Evolutionary conservation across 2,329 filamentous ascomycete genomes (phyloP), one percentile per base, ranked within the genome.

Genomic region (Alternaria hordeiaustralica): DNA sequence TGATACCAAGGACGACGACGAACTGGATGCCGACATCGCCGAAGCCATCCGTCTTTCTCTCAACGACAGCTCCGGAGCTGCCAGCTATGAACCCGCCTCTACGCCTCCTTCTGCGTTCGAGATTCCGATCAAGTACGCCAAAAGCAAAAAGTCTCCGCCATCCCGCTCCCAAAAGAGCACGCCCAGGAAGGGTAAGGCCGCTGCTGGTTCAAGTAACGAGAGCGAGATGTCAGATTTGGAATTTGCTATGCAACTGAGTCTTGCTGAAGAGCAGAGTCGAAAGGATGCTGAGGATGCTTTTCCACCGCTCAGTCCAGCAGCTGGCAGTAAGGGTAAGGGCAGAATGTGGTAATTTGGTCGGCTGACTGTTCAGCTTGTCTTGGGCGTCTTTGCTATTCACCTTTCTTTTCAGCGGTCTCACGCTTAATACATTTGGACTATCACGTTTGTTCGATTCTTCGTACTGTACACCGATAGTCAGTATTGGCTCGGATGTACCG

Each of bases 221-320:
- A 68, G 79, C 10, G 86, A 88, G 71, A 78, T 86, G 65, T 83
- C 84, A 47, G 88, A 90, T 75, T 72, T 90, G 30, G 87, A 89
- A 63, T 87, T 88, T 73, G 88, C 88, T 1, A 78, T 90, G 65
- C 87, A 88, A 74, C 74, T 90, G 25, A 90, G 88, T 74, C 80
- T 90, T 54, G 87, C 84, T 0, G 88, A 90, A 70, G 84, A 88
- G 68, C 81, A 86, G 72, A 86, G 85, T 72, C 78, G 81, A 47
- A 77, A 77, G 54, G 79, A 79, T 44, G 62, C 64, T 6, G 61
- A 64, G 47, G 61, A 58, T 58, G 61, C 65, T 43, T 79, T 80
- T 53, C 77, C 77, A 11, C 69, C 75, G 12, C 58, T 79, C 46
- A 78, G 67, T 63, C 71, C 72, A 41, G 61, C 56, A 9, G 65